Conservation (phyloP, 495 filamentous ascomycete species). For the Aspergillus mulundensis region DNA sequence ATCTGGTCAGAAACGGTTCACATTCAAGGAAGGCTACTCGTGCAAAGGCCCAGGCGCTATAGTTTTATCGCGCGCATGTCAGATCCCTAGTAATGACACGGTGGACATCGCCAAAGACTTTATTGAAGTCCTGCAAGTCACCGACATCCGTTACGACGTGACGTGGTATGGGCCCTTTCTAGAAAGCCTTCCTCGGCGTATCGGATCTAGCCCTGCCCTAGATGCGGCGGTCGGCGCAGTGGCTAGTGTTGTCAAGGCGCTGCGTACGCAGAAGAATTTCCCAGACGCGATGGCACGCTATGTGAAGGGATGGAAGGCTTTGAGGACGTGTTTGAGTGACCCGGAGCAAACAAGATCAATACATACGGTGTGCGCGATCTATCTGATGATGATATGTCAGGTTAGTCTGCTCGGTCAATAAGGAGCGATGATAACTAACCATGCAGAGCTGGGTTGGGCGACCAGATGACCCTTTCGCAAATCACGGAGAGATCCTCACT, state of each 20-base stretch:
- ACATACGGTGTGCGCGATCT: constrained; percentile 40
- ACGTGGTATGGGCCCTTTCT: constrained; percentile 34
- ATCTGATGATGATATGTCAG: constrained; percentile 40
- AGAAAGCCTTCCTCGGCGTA: constrained; percentile 27
- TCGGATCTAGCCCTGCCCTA: constrained; percentile 32
- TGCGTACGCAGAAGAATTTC: constrained; percentile 17
- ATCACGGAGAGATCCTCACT: constrained; percentile 31
- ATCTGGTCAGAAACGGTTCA: constrained; percentile 38
- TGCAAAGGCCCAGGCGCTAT: background rate
- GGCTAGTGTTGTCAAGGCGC: constrained; percentile 22
- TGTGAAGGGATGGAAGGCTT: constrained; percentile 25
- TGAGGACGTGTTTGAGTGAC: constrained; percentile 33
- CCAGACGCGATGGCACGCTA: constrained; percentile 21
- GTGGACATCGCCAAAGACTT: constrained; percentile 17
- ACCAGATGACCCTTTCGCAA: constrained; percentile 14
- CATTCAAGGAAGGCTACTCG: constrained; percentile 30
- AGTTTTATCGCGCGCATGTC: background rate
- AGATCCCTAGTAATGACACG: constrained; percentile 13
- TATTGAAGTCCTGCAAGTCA: constrained; percentile 21
- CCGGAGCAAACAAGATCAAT: constrained; percentile 24
- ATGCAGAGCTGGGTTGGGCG: constrained; percentile 29
- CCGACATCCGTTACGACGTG: constrained; percentile 33
- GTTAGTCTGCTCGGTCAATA: constrained; percentile 13
- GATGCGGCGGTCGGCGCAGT: constrained; percentile 34
- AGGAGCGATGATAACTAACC: background rate